Evolutionary conservation across 129 eudicot genomes (phyloP), one percentile per base, ranked within the genome.

Genomic region (Calendula officinalis): DNA sequence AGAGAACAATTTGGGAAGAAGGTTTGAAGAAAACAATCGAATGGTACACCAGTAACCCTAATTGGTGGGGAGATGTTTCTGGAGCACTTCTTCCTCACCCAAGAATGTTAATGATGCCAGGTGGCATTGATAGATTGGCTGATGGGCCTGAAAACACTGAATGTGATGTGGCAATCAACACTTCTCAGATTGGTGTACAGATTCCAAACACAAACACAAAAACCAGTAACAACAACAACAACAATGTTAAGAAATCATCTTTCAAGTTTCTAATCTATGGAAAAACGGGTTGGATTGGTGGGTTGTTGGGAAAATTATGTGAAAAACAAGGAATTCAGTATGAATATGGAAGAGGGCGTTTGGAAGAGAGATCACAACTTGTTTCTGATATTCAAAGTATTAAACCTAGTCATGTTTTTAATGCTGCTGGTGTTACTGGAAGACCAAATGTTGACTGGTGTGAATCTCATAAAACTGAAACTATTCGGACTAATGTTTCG

Each of bases 211-310:
- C 30, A 22, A 22, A 22, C 13, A 7, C 91, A 3, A 85, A 84
- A 64, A 56, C 35, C 40, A 66, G 49, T n/a, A n/a, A n/a, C 56
- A 66, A 57, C 41, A 74, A 54, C n/a, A n/a, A n/a, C n/a, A n/a
- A n/a, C n/a, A n/a, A n/a, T 68, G 41, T 88, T 17, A 62, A 70
- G 39, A 85, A 92, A 69, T 52, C 87, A 38, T 38, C 91, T 2
- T 70, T 80, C 39, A 92, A 92, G 79, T 92, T 92, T 73, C 77
- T 92, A 74, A 92, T 92, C 55, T 92, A 92, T 51, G 96, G 98
- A 34, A 81, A 83, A 63, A 88, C 96, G 5, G 98, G 98, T 46
- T 92, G 98, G 98, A 81, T 42, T 6, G 46, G 10, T 42, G 46
- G 46, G 5, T 42, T 42, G 11, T 12, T 42, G 8, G 46, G 46